Evolutionary conservation across 495 filamentous ascomycete species (phyloP).

Genomic region (Cercophora samala): DNA sequence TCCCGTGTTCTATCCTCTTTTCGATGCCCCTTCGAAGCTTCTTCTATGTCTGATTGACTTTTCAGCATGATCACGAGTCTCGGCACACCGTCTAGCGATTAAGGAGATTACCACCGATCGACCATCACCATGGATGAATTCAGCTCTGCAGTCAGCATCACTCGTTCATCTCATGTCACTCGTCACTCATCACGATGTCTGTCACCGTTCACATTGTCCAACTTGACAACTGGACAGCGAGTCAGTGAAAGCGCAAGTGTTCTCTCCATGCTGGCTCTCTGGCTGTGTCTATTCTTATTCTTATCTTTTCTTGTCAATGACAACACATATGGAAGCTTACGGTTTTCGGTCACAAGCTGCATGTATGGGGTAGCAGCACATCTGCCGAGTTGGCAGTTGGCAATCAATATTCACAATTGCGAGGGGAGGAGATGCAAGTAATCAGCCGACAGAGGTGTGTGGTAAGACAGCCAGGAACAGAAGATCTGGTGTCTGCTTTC

Average conservation of each 20-base stretch:
- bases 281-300: not conserved
- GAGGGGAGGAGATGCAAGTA: not conserved
- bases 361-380: slow-evolving; percentile 2
- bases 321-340: not conserved
- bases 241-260: not conserved
- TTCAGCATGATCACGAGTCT: not conserved
- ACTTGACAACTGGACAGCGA: not conserved
- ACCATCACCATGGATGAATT: not conserved
- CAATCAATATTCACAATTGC: not conserved
- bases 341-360: not conserved
- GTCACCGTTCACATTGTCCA: not conserved
- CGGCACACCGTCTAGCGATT: not conserved
- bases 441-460: slow-evolving; percentile 7
- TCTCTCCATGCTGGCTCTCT: not conserved
- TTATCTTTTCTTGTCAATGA: not conserved
- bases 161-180: not conserved
- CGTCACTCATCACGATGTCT: not conserved
- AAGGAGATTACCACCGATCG: not conserved
- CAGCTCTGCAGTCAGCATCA: not conserved
- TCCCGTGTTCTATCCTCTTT: not conserved
- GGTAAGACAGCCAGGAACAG: slow-evolving; percentile 1
- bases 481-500: not conserved
- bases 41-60: not conserved
- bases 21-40: not conserved
- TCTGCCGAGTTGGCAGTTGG: slow-evolving; percentile 4